Evolutionary conservation across 2,329 filamentous ascomycete genomes (phyloP), one percentile per base, ranked within the genome.

Genomic region (Teratosphaeria pseudoeucalypti): DNA sequence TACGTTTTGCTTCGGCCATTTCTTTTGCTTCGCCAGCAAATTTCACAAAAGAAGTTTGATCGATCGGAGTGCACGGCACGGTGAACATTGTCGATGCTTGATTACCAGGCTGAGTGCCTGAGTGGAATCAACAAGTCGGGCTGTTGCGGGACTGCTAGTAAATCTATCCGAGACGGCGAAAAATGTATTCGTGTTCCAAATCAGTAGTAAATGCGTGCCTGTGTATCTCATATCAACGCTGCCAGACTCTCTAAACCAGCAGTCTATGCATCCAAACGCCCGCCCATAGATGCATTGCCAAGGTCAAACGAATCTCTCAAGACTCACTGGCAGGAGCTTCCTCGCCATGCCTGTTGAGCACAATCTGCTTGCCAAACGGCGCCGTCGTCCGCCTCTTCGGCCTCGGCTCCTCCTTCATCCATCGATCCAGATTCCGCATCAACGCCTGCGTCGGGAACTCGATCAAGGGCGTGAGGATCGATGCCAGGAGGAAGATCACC

Each of bases 361-460:
- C 43, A 11, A 59, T n/a, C 32, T 34, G 34, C 37, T 59, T 59
- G 11, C 16, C 23, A 54, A 65, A 66, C 10, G 64, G 64, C 57
- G 64, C 62, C 2, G 60, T 58, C 9, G 63, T 66, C 23, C 37
- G 54, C 53, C 64, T 61, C 37, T 63, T 64, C 10, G 63, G 57
- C 14, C 56, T 56, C 12, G 61, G 57, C 54, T 62, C 62, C 16
- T 63, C 59, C 39, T 58, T 65, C 19, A 60, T 59, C 64, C 64
- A 66, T 26, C 64, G 59, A 14, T 61, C 60, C 14, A 66, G 53
- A 34, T 65, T 65, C 2, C 61, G 52, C 61, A 64, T 63, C 6
- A 60, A 19, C n/a, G 62, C 62, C 27, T 61, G 61, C 10, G 62
- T 64, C n/a, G 61, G 58, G 37, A 63, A 61, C 39, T 64, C 62